Conservation (phyloP, 768 basidiomycete species). For the Rhodotorula babjevae region DNA sequence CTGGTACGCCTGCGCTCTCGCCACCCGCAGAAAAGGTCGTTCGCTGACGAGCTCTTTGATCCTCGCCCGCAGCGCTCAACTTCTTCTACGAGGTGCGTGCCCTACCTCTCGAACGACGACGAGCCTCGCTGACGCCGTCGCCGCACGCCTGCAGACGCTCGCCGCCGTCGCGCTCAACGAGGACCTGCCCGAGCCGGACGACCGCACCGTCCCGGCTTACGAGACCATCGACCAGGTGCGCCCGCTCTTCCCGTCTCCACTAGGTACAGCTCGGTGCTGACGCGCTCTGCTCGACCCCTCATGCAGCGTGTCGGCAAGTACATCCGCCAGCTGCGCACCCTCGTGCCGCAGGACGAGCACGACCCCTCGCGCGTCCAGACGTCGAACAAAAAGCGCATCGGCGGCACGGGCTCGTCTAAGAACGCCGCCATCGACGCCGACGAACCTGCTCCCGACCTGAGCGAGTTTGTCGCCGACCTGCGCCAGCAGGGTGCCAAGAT, state of each 20-base stretch:
- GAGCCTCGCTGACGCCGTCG: not conserved
- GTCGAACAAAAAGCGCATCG: conserved; percentile 7
- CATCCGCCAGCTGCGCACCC: conserved; percentile 2
- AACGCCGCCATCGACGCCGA: not conserved
- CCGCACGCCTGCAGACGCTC: conserved; percentile 51
- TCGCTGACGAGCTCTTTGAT: not conserved
- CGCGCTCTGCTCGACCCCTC: not conserved
- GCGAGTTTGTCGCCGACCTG: conserved; percentile 6
- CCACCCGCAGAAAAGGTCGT: no score
- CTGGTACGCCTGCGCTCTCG: conserved; percentile 56
- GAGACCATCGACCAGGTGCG: conserved; percentile 73
- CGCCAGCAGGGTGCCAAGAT: not conserved
- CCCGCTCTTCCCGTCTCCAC: no score
- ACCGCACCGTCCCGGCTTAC: conserved; percentile 71
- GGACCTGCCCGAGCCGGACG: conserved; percentile 70
- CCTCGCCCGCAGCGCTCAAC: conserved; percentile 31
- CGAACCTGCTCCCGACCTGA: conserved; percentile 11
- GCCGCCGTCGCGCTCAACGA: conserved; percentile 91
- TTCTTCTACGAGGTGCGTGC: conserved; percentile 35
- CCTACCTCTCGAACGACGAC: no score
- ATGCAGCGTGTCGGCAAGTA: conserved; percentile 19
- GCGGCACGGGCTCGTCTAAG: not conserved
- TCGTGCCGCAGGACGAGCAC: conserved; percentile 22
- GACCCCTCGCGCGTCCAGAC: not conserved
- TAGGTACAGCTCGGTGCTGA: no score